Percentiles rank a stretch among this genome's conserved stretches.
phyloP scores from a whole-genome alignment of 495 filamentous ascomycete genomes.

The Talaromyces liani region DNA sequence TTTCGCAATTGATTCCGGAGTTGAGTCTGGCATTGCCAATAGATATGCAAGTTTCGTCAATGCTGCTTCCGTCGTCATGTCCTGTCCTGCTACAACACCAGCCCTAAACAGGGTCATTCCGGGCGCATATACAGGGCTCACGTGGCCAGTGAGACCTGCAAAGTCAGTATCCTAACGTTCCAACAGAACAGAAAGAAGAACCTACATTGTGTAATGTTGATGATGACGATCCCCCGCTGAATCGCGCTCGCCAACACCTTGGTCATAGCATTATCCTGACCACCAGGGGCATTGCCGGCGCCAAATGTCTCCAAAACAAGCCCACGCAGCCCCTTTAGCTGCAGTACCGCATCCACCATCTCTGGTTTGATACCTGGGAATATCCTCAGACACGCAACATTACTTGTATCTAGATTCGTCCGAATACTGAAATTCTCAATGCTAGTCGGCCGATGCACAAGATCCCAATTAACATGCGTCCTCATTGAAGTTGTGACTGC shows the following conservation, averaged over 20 bases:
- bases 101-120: constrained; percentile 81
- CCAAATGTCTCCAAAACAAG: constrained; percentile 93
- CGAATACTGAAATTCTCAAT: constrained; percentile 72
- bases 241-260: constrained; percentile 73
- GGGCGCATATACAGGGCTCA: constrained; percentile 84
- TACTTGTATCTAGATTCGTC: constrained; percentile 70
- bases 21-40: constrained; percentile 59
- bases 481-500: constrained; percentile 73
- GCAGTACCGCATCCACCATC: constrained; percentile 86
- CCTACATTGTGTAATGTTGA: constrained; percentile 90
- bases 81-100: constrained; percentile 86
- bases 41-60: constrained; percentile 91
- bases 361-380: constrained; percentile 94
- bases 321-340: constrained; percentile 69
- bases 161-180: constrained; percentile 7
- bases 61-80: constrained; percentile 90
- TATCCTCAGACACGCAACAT: constrained; percentile 88
- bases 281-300: constrained; percentile 85
- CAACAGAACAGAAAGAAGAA: not conserved
- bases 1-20: constrained; percentile 52
- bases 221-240: constrained; percentile 73
- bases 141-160: constrained; percentile 66
- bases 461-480: constrained; percentile 76
- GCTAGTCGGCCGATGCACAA: constrained; percentile 65
- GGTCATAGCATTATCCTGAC: constrained; percentile 75